A percentile compares a stretch with the other conserved stretches of the same genome.
phyloP scores from a whole-genome alignment of 306 rosid genomes.

The Pyrus pyrifolia region DNA sequence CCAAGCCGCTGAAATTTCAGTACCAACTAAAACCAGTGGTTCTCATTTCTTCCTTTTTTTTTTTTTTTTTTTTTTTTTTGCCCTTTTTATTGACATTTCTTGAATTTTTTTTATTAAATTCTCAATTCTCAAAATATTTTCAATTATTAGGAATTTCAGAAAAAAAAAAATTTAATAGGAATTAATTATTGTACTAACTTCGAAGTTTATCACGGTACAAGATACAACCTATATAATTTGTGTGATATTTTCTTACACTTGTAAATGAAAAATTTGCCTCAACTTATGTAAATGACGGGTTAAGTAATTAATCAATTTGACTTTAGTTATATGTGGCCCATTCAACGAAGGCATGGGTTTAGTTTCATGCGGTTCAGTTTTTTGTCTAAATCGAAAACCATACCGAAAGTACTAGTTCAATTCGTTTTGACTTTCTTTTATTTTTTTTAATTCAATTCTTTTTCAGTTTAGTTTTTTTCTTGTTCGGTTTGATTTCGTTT shows the following conservation, averaged over 20 bases:
- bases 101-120: not conserved
- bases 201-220: no score
- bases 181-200: not conserved
- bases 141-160: not conserved
- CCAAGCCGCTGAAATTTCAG: not conserved
- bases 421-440: no score
- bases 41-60: not conserved
- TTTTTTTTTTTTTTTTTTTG: not conserved
- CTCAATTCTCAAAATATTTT: not conserved
- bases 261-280: no score
- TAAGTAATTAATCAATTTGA: not conserved
- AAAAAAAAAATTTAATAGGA: not conserved
- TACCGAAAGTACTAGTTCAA: no score
- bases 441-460: no score
- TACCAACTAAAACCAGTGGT: not conserved
- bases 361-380: no score
- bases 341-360: no score
- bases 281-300: not conserved
- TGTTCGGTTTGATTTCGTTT: no score
- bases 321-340: not conserved
- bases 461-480: no score
- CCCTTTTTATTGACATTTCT: not conserved
- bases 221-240: no score
- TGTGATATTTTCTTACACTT: no score
- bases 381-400: no score